Evolutionary conservation across 805 yeast species (phyloP).

Genomic region (Suhomyces faveliae): DNA sequence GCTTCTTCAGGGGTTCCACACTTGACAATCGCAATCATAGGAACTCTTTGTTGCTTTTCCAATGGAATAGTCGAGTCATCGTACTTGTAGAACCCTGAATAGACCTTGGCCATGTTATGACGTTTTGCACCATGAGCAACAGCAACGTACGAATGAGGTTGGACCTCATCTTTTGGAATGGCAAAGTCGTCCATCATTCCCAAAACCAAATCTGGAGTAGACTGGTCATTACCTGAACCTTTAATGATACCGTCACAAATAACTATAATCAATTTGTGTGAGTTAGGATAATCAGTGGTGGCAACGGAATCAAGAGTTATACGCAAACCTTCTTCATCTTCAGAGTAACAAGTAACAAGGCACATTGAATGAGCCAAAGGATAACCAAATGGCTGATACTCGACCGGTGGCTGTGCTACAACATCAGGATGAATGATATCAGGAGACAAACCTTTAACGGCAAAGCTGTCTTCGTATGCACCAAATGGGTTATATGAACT

Average conservation of each 20-base stretch:
- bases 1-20: slow-evolving; percentile 86
- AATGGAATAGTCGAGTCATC: slow-evolving; percentile 70
- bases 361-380: slow-evolving; percentile 56
- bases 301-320: slow-evolving; percentile 89
- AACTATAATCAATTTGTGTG: slow-evolving; percentile 82
- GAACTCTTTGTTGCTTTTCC: slow-evolving; percentile 84
- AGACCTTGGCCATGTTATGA: slow-evolving; percentile 97
- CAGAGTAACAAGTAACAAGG: slow-evolving; percentile 89
- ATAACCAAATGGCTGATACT: slow-evolving; percentile 80
- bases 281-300: slow-evolving; percentile 94
- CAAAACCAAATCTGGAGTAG: slow-evolving; percentile 88
- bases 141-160: slow-evolving; percentile 86
- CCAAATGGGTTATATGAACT: slow-evolving; percentile 35
- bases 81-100: slow-evolving; percentile 90
- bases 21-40: slow-evolving; percentile 74
- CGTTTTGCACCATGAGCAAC: slow-evolving; percentile 93
- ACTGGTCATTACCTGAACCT: slow-evolving; percentile 85
- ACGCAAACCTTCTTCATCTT: slow-evolving; percentile 81
- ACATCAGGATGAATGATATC: slow-evolving; percentile 70
- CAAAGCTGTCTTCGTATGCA: slow-evolving; percentile 29
- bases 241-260: slow-evolving; percentile 93
- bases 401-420: slow-evolving; percentile 88
- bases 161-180: slow-evolving; percentile 69
- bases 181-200: slow-evolving; percentile 77
- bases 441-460: slow-evolving; percentile 51